phyloP scores from a whole-genome alignment of 164 flowering plant species.

The Umbilicus rupestris region DNA sequence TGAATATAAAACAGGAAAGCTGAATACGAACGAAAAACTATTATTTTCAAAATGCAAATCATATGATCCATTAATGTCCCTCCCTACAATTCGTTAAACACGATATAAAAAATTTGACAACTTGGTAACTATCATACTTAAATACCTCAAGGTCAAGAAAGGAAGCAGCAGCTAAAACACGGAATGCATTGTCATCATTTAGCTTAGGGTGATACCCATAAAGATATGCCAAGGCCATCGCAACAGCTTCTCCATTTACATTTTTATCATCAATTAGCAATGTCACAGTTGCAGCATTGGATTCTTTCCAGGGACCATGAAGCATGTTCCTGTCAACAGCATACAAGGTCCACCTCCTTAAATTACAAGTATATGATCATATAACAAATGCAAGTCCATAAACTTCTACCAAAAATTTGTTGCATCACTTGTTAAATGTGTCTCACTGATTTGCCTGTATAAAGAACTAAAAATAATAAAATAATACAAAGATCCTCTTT shows the following conservation, averaged over 20 bases:
- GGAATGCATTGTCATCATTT: slow-evolving; percentile 82
- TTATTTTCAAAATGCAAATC: too few species aligned
- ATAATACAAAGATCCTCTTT: too few species aligned
- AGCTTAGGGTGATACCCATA: slow-evolving; percentile 93
- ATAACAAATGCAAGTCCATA: neutral
- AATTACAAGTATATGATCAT: neutral
- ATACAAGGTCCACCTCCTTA: too few species aligned
- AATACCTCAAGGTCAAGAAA: slow-evolving; percentile 97
- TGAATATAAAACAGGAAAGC: slow-evolving; percentile 23
- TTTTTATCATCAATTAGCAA: slow-evolving; percentile 85
- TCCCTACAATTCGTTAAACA: neutral
- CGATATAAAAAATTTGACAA: neutral
- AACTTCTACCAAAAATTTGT: neutral
- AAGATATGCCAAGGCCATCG: slow-evolving; percentile 81
- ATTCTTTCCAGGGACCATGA: slow-evolving; percentile 97
- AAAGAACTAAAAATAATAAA: too few species aligned
- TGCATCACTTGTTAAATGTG: too few species aligned
- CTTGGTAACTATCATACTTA: neutral
- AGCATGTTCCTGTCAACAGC: slow-evolving; percentile 79
- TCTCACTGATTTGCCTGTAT: too few species aligned
- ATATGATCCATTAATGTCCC: too few species aligned
- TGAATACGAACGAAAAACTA: too few species aligned
- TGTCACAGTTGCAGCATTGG: slow-evolving; percentile 58
- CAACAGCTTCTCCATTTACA: slow-evolving; percentile 78
- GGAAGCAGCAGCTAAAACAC: slow-evolving; percentile 96